These are phyloP conservation scores for Vickermania spadyakhi DNA, from an alignment of 208 protist genomes.

Conservation along the genomic window DNA sequence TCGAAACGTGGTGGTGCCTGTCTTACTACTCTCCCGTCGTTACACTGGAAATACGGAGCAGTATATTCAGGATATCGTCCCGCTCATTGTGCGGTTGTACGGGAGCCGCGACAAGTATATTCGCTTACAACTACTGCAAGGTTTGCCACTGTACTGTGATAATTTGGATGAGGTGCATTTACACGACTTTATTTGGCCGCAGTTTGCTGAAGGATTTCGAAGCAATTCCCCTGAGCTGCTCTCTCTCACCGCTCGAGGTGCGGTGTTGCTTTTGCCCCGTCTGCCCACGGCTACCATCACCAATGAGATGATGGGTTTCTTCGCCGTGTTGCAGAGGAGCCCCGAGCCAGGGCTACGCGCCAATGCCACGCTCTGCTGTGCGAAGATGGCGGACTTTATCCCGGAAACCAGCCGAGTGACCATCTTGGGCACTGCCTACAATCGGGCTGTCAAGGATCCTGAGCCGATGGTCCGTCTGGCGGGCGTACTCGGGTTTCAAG, in stretches of 20 bases:
- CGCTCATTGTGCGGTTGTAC: background rate
- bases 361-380: conserved; percentile 82
- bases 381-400: conserved; percentile 45
- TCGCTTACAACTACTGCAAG: conserved; percentile 55
- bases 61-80: background rate
- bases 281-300: conserved; percentile 32
- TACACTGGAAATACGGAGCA: too few relatives aligned
- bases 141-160: conserved; percentile 28
- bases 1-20: conserved; percentile 33
- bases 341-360: conserved; percentile 65
- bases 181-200: conserved; percentile 58
- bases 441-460: conserved; percentile 73
- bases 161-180: conserved; percentile 25
- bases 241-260: conserved; percentile 57
- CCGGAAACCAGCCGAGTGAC: conserved; percentile 25
- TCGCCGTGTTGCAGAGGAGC: conserved; percentile 65
- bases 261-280: conserved; percentile 57
- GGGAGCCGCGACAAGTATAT: conserved; percentile 32
- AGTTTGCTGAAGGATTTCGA: conserved; percentile 57
- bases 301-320: conserved; percentile 39
- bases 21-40: conserved; percentile 27
- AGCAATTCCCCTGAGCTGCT: conserved; percentile 44
- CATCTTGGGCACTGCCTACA: conserved; percentile 51
- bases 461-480: conserved; percentile 63
- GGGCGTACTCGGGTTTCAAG: conserved; percentile 39